phyloP scores from a whole-genome alignment of 2,329 filamentous ascomycete genomes.

The Exserohilum turcica region DNA sequence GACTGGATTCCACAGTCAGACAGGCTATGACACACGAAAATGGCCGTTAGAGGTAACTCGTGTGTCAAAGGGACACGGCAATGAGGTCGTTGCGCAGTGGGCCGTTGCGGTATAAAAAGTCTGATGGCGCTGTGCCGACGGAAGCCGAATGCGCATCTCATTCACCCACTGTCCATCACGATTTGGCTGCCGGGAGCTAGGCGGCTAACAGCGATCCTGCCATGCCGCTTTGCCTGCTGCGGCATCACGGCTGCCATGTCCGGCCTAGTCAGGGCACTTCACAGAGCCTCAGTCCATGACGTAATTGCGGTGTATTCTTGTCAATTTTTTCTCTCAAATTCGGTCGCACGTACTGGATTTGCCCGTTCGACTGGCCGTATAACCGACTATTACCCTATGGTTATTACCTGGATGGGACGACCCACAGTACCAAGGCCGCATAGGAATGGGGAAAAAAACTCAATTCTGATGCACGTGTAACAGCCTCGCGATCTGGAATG shows the following conservation, averaged over 20 bases:
- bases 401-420: not conserved
- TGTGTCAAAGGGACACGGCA: conserved; percentile 25
- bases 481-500: conserved; percentile 16
- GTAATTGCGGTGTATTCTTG: conserved; percentile 13
- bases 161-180: not conserved
- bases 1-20: conserved; percentile 8
- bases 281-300: conserved; percentile 7
- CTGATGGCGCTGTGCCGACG: conserved; percentile 12
- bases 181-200: conserved; percentile 9
- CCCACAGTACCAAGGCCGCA: not conserved
- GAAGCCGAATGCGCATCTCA: conserved; percentile 10
- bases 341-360: not conserved
- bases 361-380: too few species aligned
- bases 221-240: conserved; percentile 3
- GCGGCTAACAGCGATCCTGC: conserved; percentile 18
- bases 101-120: conserved; percentile 12
- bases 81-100: conserved; percentile 14
- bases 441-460: conserved; percentile 12
- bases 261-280: conserved; percentile 6
- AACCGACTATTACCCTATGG: too few species aligned
- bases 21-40: conserved; percentile 32
- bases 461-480: conserved; percentile 17
- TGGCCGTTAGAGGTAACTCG: conserved; percentile 25
- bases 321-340: not conserved
- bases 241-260: not conserved